Evolutionary conservation across 2,329 filamentous ascomycete genomes (phyloP).

Genomic region (Aspergillus texensis): DNA sequence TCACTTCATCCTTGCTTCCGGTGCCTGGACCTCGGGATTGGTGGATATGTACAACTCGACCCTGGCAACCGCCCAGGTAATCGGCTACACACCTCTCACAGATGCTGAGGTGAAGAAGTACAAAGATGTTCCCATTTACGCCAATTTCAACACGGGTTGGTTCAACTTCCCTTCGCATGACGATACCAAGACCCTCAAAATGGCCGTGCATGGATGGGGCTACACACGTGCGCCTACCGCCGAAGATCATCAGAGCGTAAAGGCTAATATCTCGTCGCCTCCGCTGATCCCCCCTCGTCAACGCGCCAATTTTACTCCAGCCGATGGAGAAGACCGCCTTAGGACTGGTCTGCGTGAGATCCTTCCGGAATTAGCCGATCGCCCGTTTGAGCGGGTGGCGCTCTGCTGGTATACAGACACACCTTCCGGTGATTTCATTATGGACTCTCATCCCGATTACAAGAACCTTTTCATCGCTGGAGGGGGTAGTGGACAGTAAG

Average conservation of each 20-base stretch:
- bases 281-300: constrained; percentile 16
- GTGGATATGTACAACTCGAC: constrained; percentile 23
- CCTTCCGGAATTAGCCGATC: constrained; percentile 24
- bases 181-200: constrained; percentile 28
- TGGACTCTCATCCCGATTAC: constrained; percentile 39
- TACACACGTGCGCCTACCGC: constrained; percentile 46
- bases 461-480: constrained; percentile 13
- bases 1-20: constrained; percentile 26
- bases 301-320: constrained; percentile 22
- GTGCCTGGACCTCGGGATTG: constrained; percentile 27
- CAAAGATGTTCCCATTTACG: constrained; percentile 39
- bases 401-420: constrained; percentile 44
- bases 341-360: constrained; percentile 21
- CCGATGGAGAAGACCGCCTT: constrained; percentile 20
- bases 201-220: constrained; percentile 33
- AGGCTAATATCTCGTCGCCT: constrained; percentile 22
- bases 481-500: constrained; percentile 19
- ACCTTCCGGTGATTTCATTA: constrained; percentile 36
- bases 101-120: constrained; percentile 32
- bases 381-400: constrained; percentile 27
- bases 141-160: constrained; percentile 30
- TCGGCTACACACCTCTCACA: constrained; percentile 33
- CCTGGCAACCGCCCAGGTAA: constrained; percentile 19
- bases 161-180: constrained; percentile 36
- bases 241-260: constrained; percentile 11